phyloP scores from a whole-genome alignment of 306 rosid species.

The Arachis stenosperma region DNA sequence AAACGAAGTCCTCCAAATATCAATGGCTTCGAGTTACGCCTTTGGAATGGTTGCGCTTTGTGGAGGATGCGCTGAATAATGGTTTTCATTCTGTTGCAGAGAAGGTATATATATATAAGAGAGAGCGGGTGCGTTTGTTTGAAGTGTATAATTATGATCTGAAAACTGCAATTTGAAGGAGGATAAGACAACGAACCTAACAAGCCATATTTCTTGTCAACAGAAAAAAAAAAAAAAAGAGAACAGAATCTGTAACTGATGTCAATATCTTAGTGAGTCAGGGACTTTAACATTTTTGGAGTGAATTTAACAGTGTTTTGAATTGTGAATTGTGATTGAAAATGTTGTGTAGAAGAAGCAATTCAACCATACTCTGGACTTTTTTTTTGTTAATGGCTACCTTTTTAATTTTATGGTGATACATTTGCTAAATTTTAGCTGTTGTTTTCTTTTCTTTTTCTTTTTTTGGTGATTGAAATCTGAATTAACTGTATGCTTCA shows the following conservation, averaged over 20 bases:
- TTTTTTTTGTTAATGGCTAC: background rate
- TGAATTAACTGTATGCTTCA: conserved; percentile 15
- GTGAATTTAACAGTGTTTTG: background rate
- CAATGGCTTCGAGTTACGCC: conserved; percentile 64
- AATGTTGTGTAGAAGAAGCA: conserved; percentile 2
- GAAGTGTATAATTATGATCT: background rate
- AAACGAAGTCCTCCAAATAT: conserved; percentile 52
- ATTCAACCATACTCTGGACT: background rate
- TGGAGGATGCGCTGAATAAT: conserved; percentile 55
- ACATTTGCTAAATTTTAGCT: conserved; percentile 13
- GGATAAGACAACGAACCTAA: background rate
- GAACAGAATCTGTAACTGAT: background rate
- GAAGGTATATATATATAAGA: conserved; percentile 43
- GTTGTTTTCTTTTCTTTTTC: background rate
- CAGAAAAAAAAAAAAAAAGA: background rate
- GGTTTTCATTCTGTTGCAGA: conserved; percentile 67
- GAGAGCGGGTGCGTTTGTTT: background rate
- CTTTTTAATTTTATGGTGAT: background rate
- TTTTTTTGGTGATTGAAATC: conserved; percentile 5
- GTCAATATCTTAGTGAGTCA: too few relatives aligned
- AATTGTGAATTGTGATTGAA: background rate
- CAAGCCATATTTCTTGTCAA: background rate
- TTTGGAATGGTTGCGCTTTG: conserved; percentile 70
- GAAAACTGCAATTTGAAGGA: background rate
- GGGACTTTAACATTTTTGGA: background rate